Conservation (phyloP, 352 stramenopile species). For the Phytophthora agathidicida region DNA sequence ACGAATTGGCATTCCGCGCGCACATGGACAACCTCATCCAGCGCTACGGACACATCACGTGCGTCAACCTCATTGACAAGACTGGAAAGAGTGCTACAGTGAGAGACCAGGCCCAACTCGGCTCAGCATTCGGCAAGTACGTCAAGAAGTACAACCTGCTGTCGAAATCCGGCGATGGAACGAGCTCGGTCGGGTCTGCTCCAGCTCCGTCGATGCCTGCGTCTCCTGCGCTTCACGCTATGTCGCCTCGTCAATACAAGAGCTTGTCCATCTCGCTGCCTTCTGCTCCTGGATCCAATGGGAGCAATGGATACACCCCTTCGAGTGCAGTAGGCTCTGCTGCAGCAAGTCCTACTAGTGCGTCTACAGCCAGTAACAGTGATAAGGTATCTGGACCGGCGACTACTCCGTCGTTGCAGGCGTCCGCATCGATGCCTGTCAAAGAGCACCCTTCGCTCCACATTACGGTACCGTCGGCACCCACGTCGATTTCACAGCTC, state of each 20-base stretch:
- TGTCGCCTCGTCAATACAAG: constrained; percentile 54
- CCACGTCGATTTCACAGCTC: constrained; percentile 64
- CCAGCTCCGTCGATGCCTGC: constrained; percentile 17
- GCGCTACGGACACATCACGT: constrained; percentile 80
- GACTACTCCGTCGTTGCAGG: constrained; percentile 18
- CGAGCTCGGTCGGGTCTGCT: constrained; percentile 26
- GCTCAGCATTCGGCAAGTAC: constrained; percentile 90
- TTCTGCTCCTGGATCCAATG: constrained; percentile 14
- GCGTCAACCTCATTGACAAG: constrained; percentile 96
- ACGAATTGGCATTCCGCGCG: constrained; percentile 59
- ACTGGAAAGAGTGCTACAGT: constrained; percentile 73
- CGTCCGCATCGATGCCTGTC: constrained; percentile 28
- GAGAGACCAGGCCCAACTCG: constrained; percentile 92
- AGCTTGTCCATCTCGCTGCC: constrained; percentile 27
- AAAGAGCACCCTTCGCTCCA: constrained; percentile 15
- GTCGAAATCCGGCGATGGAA: constrained; percentile 58
- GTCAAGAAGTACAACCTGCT: constrained; percentile 88
- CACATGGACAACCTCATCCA: constrained; percentile 74
- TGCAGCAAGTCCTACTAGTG: constrained; percentile 40
- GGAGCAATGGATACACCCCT: constrained; percentile 22
- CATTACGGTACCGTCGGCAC: constrained; percentile 44
- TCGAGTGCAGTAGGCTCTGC: constrained; percentile 24
- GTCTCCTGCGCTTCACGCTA: constrained; percentile 22
- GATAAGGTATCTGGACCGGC: constrained; percentile 25
- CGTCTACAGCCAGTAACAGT: constrained; percentile 31